A percentile compares a stretch with the other conserved stretches of the same genome.
Conservation (phyloP, 2,329 filamentous ascomycete genomes). For the Colletotrichum sp. region DNA sequence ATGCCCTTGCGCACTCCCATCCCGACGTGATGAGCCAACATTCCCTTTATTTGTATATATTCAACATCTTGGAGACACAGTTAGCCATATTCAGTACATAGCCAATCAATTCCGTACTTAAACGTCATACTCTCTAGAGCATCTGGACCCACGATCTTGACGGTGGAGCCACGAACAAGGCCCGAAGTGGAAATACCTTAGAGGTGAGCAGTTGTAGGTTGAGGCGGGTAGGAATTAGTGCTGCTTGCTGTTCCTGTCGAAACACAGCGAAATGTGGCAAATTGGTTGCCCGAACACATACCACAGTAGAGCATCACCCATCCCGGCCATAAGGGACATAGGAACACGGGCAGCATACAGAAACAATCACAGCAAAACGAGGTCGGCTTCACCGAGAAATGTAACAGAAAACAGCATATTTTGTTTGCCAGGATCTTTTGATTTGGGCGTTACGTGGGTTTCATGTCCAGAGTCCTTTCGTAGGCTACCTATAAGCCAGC, state of each 20-base stretch:
- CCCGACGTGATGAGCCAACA: neutral
- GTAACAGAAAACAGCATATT: conserved; percentile 22
- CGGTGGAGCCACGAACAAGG: neutral
- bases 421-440: conserved; percentile 29
- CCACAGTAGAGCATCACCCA: neutral
- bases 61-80: neutral
- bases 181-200: neutral
- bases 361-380: neutral
- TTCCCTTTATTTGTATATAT: neutral
- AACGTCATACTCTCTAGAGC: neutral
- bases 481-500: conserved; percentile 41
- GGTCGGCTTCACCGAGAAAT: neutral
- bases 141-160: neutral
- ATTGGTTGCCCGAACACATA: neutral
- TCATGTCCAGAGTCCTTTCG: conserved; percentile 42
- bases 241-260: neutral
- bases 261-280: neutral
- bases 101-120: neutral
- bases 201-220: neutral
- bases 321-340: neutral
- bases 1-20: neutral
- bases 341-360: neutral
- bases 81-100: neutral
- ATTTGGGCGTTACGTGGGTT: conserved; percentile 37
- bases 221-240: neutral